These are phyloP conservation scores for Alloascoidea hylecoeti DNA, from an alignment of 805 yeast genomes.

Conservation along the genomic window DNA sequence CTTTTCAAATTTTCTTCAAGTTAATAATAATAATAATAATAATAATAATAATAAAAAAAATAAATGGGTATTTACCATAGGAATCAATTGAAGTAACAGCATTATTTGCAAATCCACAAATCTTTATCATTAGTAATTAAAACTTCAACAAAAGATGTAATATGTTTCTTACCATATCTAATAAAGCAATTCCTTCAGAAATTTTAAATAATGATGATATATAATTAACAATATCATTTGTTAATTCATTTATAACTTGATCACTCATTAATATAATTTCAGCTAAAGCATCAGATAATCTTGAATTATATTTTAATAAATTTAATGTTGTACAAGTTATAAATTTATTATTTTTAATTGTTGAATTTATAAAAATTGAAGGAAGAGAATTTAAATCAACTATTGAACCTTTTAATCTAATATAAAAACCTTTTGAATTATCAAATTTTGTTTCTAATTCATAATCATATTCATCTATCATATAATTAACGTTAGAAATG, in stretches of 20 bases:
- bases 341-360: slow-evolving; percentile 14
- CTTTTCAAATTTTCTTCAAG: slow-evolving; percentile 3
- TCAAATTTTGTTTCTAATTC: slow-evolving; percentile 21
- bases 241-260: slow-evolving; percentile 19
- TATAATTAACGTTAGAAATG: background rate
- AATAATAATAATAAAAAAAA: slow-evolving; percentile 2
- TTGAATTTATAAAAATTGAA: slow-evolving; percentile 18
- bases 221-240: slow-evolving; percentile 13
- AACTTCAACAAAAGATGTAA: slow-evolving; percentile 2
- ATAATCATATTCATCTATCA: slow-evolving; percentile 11
- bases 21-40: slow-evolving; percentile 1
- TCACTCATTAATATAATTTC: slow-evolving; percentile 30
- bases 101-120: slow-evolving; percentile 19
- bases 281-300: slow-evolving; percentile 22
- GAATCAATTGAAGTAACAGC: slow-evolving; percentile 8
- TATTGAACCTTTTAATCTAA: slow-evolving; percentile 15
- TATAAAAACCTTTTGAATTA: slow-evolving; percentile 21
- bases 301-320: slow-evolving; percentile 23
- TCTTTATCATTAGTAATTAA: background rate
- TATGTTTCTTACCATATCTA: slow-evolving; percentile 22
- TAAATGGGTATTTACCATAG: slow-evolving; percentile 6
- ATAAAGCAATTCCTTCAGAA: slow-evolving; percentile 26
- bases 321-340: slow-evolving; percentile 26
- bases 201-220: slow-evolving; percentile 24
- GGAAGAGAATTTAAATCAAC: slow-evolving; percentile 15